Conservation (phyloP, 495 filamentous ascomycete species). For the Cercophora scortea region DNA sequence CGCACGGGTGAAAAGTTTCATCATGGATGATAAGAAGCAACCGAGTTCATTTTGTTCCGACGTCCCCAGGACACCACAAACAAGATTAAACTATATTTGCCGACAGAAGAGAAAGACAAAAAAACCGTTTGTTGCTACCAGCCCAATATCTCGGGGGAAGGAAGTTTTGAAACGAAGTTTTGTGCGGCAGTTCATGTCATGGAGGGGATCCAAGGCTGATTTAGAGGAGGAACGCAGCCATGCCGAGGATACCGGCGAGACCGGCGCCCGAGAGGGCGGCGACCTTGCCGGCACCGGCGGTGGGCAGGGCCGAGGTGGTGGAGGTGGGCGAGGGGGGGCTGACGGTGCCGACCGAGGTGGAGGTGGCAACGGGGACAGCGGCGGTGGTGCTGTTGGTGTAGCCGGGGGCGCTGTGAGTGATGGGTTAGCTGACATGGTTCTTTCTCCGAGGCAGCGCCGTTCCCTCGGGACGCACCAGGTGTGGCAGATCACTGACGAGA, state of each 20-base stretch:
- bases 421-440: background rate
- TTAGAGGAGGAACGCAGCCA: slow-evolving; percentile 73
- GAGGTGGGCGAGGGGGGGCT: slow-evolving; percentile 27
- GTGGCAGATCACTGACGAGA: slow-evolving; percentile 56
- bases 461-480: slow-evolving; percentile 46
- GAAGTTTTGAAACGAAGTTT: too few relatives aligned
- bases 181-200: too few relatives aligned
- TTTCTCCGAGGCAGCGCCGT: background rate
- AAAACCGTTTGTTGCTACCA: background rate
- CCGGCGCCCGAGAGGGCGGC: slow-evolving; percentile 60
- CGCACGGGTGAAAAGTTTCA: too few relatives aligned
- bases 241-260: slow-evolving; percentile 67
- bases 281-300: slow-evolving; percentile 56
- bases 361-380: slow-evolving; percentile 23
- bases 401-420: slow-evolving; percentile 1
- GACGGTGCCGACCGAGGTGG: slow-evolving; percentile 24
- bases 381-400: slow-evolving; percentile 26
- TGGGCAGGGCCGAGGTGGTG: slow-evolving; percentile 32
- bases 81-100: background rate
- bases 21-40: too few relatives aligned
- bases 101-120: background rate
- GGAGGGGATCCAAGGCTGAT: slow-evolving; percentile 10
- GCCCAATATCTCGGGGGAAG: too few relatives aligned
- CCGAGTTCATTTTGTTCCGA: too few relatives aligned
- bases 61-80: too few relatives aligned